Base-by-base conservation (phyloP, 148 eudicot genomes). In the Dianthus caryophyllus region DNA sequence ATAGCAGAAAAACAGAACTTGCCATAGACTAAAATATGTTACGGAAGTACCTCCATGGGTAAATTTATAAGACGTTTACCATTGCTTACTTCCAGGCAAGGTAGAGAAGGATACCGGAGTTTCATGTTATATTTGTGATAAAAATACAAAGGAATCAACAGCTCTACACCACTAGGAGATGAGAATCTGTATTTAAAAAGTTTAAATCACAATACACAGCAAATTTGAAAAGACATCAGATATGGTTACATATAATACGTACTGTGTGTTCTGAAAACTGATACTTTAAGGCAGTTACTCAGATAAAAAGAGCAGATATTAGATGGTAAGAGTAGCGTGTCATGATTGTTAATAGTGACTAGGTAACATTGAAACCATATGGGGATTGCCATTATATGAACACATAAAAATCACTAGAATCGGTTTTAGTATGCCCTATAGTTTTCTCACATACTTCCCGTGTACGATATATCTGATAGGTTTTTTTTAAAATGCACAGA, bases 1-100 rank as follows among this genome's bases (percentile, higher is more conserved):
- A 61, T 38, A 27, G 11, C 9, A 26, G 9, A 18, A 48, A 21
- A 11, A 9, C 11, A 36, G 21, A 5, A 18, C 65, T 36, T 38
- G 27, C 11, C 21, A 20, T 17, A 61, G 26, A 20, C 48, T 47
- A 14, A 9, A 38, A 39, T 16, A 60, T 17, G 4, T 8, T 33
- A 18, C n/a, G 22, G 15, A 38, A 36, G 31, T 36, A 89, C 96
- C 93, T 90, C 96, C 87, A 85, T 82, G 0, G 96, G 96, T 27
- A 90, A 33, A 69, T 78, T 74, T 1, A 61, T 69, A 53, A 84
- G 82, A 48, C 48, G 79, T 61, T 78, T 60, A 26, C 67, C 70
- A 50, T 54, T 73, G 38, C 96, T 89, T 20, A 79, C 77, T 55
- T 77, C 73, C 71, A 90, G 18, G 33, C 87, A 87, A 41, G 96